These are phyloP conservation scores for Lupinus albus DNA, from an alignment of 306 rosid species.

Conservation along the genomic window DNA sequence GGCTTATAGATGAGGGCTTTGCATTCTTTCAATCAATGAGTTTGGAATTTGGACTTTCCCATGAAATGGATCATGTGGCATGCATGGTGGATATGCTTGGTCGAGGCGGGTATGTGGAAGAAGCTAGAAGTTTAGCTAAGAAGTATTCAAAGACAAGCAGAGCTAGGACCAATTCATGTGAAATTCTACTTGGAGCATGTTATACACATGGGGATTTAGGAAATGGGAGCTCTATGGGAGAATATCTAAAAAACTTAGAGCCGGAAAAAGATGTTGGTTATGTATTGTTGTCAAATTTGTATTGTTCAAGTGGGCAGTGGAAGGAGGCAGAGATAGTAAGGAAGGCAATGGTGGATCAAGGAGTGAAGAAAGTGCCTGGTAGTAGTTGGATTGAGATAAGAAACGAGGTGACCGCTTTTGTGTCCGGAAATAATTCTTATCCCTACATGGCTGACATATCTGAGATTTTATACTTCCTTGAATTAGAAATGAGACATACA, in stretches of 20 bases:
- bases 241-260: constrained; percentile 51
- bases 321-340: constrained; percentile 75
- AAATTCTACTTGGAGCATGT: constrained; percentile 76
- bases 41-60: constrained; percentile 55
- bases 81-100: constrained; percentile 88
- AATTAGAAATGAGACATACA: constrained; percentile 67
- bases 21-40: constrained; percentile 58
- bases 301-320: constrained; percentile 72
- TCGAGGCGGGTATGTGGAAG: constrained; percentile 68
- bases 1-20: constrained; percentile 62
- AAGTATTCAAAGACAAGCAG: constrained; percentile 46
- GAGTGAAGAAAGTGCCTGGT: constrained; percentile 82
- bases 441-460: constrained; percentile 44
- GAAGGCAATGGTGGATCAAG: constrained; percentile 68
- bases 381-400: constrained; percentile 85
- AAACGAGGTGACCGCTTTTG: constrained; percentile 63
- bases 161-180: constrained; percentile 42
- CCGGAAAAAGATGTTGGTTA: constrained; percentile 65
- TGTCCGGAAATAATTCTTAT: constrained; percentile 63
- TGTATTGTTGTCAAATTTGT: constrained; percentile 73
- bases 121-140: constrained; percentile 58
- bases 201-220: constrained; percentile 52
- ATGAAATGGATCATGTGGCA: constrained; percentile 65
- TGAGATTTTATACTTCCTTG: constrained; percentile 49
- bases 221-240: constrained; percentile 54